phyloP scores from a whole-genome alignment of 306 rosid species.

The Cucurbita moschata region DNA sequence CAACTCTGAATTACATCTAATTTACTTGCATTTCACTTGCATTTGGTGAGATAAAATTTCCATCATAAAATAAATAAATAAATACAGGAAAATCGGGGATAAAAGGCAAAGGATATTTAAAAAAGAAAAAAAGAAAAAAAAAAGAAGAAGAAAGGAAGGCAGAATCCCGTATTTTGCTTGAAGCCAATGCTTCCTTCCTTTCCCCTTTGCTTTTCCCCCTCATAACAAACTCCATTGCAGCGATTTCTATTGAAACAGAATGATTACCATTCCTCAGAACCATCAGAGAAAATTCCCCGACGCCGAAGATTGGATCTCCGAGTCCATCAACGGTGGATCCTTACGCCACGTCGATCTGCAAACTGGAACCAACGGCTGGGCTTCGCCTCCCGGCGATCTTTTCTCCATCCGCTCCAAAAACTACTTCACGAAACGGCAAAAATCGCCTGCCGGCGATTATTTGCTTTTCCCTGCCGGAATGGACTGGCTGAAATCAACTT shows the following conservation, averaged over 20 bases:
- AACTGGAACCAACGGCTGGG: slow-evolving; percentile 77
- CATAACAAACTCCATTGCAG: neutral
- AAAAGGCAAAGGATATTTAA: neutral
- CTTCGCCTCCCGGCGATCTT: slow-evolving; percentile 72
- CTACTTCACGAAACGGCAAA: slow-evolving; percentile 38
- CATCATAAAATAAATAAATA: neutral
- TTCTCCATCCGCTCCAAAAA: slow-evolving; percentile 48
- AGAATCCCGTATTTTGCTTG: neutral
- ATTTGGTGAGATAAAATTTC: no score
- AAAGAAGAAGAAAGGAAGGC: neutral
- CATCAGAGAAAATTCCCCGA: slow-evolving; percentile 20
- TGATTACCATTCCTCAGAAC: slow-evolving; percentile 28
- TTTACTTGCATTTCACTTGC: no score
- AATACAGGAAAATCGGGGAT: neutral
- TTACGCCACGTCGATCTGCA: slow-evolving; percentile 57
- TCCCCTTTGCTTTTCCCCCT: neutral
- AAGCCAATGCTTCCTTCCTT: neutral
- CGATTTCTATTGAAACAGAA: neutral
- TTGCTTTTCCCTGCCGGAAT: slow-evolving; percentile 58
- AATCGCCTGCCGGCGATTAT: slow-evolving; percentile 55
- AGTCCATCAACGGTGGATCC: slow-evolving; percentile 48
- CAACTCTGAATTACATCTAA: no score
- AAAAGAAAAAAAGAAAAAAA: no score
- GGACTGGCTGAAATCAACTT: slow-evolving; percentile 72
- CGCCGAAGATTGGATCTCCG: slow-evolving; percentile 38